A percentile compares a stretch with the other conserved stretches of the same genome.
phyloP scores from a whole-genome alignment of 768 basidiomycete species.

The Lentinus tigrinus region DNA sequence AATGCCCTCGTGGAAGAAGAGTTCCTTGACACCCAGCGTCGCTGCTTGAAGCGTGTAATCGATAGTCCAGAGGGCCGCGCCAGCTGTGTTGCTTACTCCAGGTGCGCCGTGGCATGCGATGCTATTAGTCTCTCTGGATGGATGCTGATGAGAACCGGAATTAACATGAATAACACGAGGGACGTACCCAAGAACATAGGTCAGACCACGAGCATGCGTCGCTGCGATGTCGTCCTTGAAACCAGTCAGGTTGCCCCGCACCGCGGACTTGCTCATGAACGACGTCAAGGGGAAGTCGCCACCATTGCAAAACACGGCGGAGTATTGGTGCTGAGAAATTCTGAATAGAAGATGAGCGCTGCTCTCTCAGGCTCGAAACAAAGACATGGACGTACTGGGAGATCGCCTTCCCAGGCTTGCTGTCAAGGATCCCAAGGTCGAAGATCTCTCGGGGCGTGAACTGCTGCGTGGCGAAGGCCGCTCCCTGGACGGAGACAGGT shows the following conservation, averaged over 20 bases:
- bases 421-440: constrained; percentile 46
- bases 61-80: constrained; percentile 65
- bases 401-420: constrained; percentile 48
- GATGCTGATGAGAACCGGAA: neutral
- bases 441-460: constrained; percentile 67
- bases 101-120: constrained; percentile 42
- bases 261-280: constrained; percentile 65
- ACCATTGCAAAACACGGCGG: constrained; percentile 63
- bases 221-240: constrained; percentile 32
- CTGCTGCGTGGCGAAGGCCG: constrained; percentile 27
- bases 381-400: constrained; percentile 42
- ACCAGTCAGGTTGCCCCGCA: constrained; percentile 40
- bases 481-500: constrained; percentile 25
- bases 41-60: constrained; percentile 65
- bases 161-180: constrained; percentile 31
- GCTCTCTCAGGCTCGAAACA: neutral
- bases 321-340: constrained; percentile 51
- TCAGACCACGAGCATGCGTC: constrained; percentile 42
- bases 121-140: constrained; percentile 31
- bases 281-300: constrained; percentile 51
- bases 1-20: constrained; percentile 67
- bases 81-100: constrained; percentile 68
- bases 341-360: constrained; percentile 27
- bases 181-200: constrained; percentile 56
- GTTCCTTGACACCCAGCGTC: constrained; percentile 49